Base-by-base conservation (phyloP, 495 filamentous ascomycete species). In the Astrothelium macrocarpum region DNA sequence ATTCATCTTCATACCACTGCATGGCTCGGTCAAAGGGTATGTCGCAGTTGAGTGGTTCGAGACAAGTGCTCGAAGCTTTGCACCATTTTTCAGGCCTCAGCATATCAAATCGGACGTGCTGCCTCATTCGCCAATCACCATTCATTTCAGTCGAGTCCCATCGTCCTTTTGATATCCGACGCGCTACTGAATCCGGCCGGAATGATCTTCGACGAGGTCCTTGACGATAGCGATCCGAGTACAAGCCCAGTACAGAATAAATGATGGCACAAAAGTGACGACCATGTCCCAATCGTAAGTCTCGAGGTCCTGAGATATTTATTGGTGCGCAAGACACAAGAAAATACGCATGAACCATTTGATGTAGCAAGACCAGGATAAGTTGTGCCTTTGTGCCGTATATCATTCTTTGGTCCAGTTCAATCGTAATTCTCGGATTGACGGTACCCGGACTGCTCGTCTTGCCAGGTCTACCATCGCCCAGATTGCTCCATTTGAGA, bases 301-400 rank as follows among this genome's bases (percentile, higher is more conserved):
- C 49, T 9, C 49, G 49, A 29, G 25, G 29, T 3, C 49, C 49
- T 56, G 49, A 9, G 12, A 2, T 20, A 5, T 49, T 26, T 56
- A 0, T 20, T 10, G 49, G 25, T 56, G 49, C 64, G 45, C 69
- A 71, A 31, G 61, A 59, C 5, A 67, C 65, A 11, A 71, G 49
- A 61, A 71, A 71, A 36, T 59, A 71, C 4, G 69, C 69, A 56
- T 71, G 69, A 42, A 68, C 68, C 67, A 69, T 71, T 32, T 71
- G 69, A 53, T 71, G 69, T 11, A 71, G 60, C 31, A 67, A 31
- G 5, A 45, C 34, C 23, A 56, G 20, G 16, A 56, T 16, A 7
- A 56, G 25, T 29, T 56, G 20, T 3, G 49, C n/a, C 25, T 56
- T 26, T 10, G 49, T 10, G 16, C 49, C 49, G 29, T 56, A 26